Evolutionary conservation across 306 rosid genomes (phyloP), one percentile per base, ranked within the genome.

Genomic region (Urtica urens): DNA sequence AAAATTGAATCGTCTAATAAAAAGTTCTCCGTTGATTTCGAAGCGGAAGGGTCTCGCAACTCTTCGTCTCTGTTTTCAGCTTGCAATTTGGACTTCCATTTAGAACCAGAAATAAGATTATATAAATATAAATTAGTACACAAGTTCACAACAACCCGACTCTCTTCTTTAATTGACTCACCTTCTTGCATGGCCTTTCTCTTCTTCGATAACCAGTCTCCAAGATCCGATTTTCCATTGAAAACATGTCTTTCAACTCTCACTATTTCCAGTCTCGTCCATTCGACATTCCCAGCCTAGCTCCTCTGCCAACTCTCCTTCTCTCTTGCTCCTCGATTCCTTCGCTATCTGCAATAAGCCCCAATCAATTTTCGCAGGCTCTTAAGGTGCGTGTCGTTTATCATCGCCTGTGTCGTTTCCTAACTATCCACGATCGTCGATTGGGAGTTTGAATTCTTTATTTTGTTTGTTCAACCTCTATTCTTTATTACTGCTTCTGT

Each of bases 191-290:
- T 40, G 67, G 51, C 66, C 50, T 46, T 31, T 48, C 46, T 26
- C 47, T 30, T 22, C 21, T 41, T 18, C n/a, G n/a, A n/a, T n/a
- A n/a, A n/a, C n/a, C n/a, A 46, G 14, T 14, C 40, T 31, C 5
- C 44, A 27, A 73, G 72, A 82, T 82, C 79, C 62, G 39, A 29
- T 5, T 0, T 20, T 15, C 19, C 37, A 28, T 51, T 27, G 23
- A 55, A 39, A 29, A 34, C 49, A 40, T 58, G 52, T 6, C 42
- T 8, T 13, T 22, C 7, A 6, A 3, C 5, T 27, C 37, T 41
- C 58, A n/a, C n/a, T n/a, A 7, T 11, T 26, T 24, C 27, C 45
- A 30, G 5, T 18, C 33, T 43, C 40, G 1, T 2, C 33, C 20
- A 4, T 47, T 27, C 5, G 20, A 64, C 66, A 53, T 8, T 17